Percentiles rank a stretch among this genome's conserved stretches.
Conservation (phyloP, 2,329 filamentous ascomycete species). For the Colletotrichum ledebouriae region DNA sequence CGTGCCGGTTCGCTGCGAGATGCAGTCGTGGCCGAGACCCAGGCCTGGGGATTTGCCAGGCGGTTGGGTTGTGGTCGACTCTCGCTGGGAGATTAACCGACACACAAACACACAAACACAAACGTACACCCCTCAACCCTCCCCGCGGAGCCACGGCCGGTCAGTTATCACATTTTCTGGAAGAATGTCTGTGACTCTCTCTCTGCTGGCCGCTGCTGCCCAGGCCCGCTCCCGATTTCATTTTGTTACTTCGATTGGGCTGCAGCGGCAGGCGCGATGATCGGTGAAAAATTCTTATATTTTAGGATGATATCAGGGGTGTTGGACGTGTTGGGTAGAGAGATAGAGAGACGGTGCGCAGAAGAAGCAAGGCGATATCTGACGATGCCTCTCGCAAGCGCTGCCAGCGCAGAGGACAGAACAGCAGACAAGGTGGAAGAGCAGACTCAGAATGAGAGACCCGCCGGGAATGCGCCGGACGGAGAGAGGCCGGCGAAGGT, state of each 20-base stretch:
- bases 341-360: too few species aligned
- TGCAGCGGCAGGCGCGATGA: conserved; percentile 19
- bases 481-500: neutral
- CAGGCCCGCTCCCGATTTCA: conserved; percentile 8
- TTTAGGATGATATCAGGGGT: conserved; percentile 1
- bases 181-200: neutral
- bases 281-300: neutral
- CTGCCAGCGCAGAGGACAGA: neutral
- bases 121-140: neutral
- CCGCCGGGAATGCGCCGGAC: neutral
- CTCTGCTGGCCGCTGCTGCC: conserved; percentile 2
- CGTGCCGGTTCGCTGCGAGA: conserved; percentile 11
- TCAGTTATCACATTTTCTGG: conserved; percentile 19
- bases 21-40: conserved; percentile 18
- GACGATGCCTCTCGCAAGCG: conserved; percentile 11
- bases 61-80: conserved; percentile 17
- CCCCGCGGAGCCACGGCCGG: conserved; percentile 15
- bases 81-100: conserved; percentile 30
- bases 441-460: neutral
- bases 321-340: neutral
- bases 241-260: conserved; percentile 15
- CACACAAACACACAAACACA: neutral
- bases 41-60: conserved; percentile 22
- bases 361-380: conserved; percentile 15
- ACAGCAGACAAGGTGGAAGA: neutral